Base-by-base conservation (phyloP, 2,329 filamentous ascomycete genomes). In the Mariannaea elegans region DNA sequence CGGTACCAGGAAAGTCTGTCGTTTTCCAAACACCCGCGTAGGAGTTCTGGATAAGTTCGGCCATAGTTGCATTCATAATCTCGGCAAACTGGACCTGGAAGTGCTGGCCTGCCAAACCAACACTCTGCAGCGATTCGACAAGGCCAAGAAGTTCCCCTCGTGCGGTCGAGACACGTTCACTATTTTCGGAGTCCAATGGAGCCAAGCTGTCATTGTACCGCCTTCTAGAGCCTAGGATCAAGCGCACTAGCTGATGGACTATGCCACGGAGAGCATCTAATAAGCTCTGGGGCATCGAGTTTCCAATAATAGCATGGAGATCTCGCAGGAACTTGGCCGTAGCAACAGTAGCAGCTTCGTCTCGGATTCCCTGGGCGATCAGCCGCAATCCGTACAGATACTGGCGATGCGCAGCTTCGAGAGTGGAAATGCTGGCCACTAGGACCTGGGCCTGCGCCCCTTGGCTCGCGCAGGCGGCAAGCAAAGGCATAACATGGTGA, bases 41-140 rank as follows among this genome's bases (percentile, higher is more conserved):
- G 7, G 84, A 84, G 47, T 81, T 80, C 36, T 78, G 78, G 38
- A 93, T 84, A 66, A 89, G 90, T 12, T 83, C 78, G 41, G 82
- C 82, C 80, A 93, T 87, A 59, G 89, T 81, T 32, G 78, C 77
- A 70, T 92, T 84, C 81, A 93, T 88, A 23, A 90, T 82, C 72
- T 90, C 87, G 14, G 90, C 91, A 68, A 93, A 89, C 32, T 90
- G 80, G 27, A 90, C 83, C 69, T 93, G 88, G 50, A 91, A 90
- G 47, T 79, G 81, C 68, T 91, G 87, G 23, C 89, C 89, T 1
- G 87, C 87, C 16, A 93, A 77, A 0, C 90, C 91, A 19, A 92
- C 86, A 45, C 84, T 81, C 65, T 84, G 79, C 14, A 93, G 77
- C 8, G 85, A 83, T 47, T 84, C 81, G 2, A 90, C 77, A 16